Evolutionary conservation across 1,139 yeast species (phyloP).

Genomic region (Nematodospora anomalae): DNA sequence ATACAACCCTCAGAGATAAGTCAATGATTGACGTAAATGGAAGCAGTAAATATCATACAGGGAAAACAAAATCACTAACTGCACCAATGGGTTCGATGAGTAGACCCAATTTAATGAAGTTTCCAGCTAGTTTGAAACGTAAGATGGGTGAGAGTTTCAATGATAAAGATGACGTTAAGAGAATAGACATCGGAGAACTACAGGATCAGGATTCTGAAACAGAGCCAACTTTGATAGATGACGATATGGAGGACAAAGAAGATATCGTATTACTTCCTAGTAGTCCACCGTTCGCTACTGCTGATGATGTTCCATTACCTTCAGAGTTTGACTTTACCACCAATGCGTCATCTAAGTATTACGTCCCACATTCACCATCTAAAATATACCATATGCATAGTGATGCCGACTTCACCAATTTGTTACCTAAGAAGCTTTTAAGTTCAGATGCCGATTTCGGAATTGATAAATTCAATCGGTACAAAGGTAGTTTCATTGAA

Average conservation of each 20-base stretch:
- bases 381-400: constrained; percentile 8
- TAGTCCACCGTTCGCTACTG: constrained; percentile 25
- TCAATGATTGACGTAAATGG: constrained; percentile 42
- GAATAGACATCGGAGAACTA: constrained; percentile 26
- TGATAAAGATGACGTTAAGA: constrained; percentile 45
- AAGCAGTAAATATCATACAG: constrained; percentile 36
- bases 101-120: constrained; percentile 6
- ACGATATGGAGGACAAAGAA: constrained; percentile 16
- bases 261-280: constrained; percentile 27
- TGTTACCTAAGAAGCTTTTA: constrained; percentile 13
- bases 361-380: constrained; percentile 31
- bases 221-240: constrained; percentile 21
- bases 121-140: constrained; percentile 41
- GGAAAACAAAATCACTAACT: constrained; percentile 16
- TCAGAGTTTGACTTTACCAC: constrained; percentile 32
- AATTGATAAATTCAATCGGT: constrained; percentile 45
- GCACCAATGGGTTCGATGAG: constrained; percentile 6
- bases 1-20: constrained; percentile 38
- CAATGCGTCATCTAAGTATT: constrained; percentile 18
- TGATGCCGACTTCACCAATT: constrained; percentile 3
- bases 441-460: constrained; percentile 52
- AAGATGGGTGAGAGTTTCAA: constrained; percentile 49
- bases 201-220: constrained; percentile 7
- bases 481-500: constrained; percentile 26
- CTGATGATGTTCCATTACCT: constrained; percentile 20